These are phyloP conservation scores for Saksenaea vasiformis DNA, from an alignment of 371 early-diverging fungal genomes.

Conservation along the genomic window DNA sequence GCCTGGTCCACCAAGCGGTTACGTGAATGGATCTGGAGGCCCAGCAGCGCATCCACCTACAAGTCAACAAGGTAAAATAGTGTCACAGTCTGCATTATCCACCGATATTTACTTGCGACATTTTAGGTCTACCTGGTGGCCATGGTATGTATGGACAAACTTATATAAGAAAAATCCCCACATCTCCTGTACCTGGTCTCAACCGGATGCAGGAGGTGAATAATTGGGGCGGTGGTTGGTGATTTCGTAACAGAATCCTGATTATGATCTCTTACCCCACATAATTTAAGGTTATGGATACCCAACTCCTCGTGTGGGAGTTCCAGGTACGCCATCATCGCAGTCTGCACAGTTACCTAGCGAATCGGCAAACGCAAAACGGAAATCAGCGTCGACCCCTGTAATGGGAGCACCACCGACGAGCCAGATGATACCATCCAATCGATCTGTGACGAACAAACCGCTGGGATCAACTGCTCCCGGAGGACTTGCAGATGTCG, in stretches of 20 bases:
- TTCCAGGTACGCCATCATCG: conserved; percentile 20
- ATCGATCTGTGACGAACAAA: conserved; percentile 7
- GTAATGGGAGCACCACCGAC: conserved; percentile 5
- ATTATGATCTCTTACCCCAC: neutral
- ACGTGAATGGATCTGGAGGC: conserved; percentile 13
- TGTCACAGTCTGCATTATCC: too few relatives aligned
- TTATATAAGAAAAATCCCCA: too few relatives aligned
- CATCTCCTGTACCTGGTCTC: too few relatives aligned
- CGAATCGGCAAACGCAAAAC: conserved; percentile 10
- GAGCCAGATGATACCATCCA: conserved; percentile 9
- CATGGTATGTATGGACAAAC: too few relatives aligned
- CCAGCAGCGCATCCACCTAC: conserved; percentile 1
- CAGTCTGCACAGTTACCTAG: conserved; percentile 17
- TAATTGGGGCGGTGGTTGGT: too few relatives aligned
- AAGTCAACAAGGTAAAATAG: neutral
- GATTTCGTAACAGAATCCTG: too few relatives aligned
- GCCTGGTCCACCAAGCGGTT: conserved; percentile 12
- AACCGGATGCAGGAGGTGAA: too few relatives aligned
- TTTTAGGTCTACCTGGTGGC: neutral
- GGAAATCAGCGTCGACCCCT: conserved; percentile 14
- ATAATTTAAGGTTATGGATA: conserved; percentile 7
- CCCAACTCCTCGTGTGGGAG: conserved; percentile 29
- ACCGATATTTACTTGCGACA: neutral
- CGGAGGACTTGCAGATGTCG: conserved; percentile 76
- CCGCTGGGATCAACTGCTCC: conserved; percentile 19